Evolutionary conservation across 2,329 filamentous ascomycete species (phyloP), one percentile per base, ranked within the genome.

Genomic region (Sporothrix mexicana): DNA sequence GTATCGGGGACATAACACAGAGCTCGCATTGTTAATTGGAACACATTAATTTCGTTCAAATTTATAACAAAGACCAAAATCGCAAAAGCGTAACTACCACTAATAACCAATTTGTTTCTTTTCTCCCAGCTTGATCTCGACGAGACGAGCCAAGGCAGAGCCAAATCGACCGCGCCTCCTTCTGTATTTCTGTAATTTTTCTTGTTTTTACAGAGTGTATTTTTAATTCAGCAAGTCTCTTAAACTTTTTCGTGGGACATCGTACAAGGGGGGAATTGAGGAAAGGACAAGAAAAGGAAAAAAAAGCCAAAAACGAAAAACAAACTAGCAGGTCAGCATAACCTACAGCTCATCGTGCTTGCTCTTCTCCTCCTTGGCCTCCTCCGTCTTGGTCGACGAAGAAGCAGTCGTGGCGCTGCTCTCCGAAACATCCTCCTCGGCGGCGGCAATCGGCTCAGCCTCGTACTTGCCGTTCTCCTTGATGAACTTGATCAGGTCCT

Each of bases 391-490:
- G 77, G 85, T 81, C 55, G 70, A 23, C 7, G 74, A 25, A 20
- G 70, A 66, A 8, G 68, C 51, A 51, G 66, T 41, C 59, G 59
- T 69, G 23, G 25, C 55, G 55, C 53, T 69, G 36, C 84, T 84
- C 78, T 87, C 82, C 43, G 74, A 43, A 4, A 36, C 47, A 77
- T 86, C 79, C 20, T 82, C 84, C 80, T 91, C 86, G 78, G 88
- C 87, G 73, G 85, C 85, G 49, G 83, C 82, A 72, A 86, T 83
- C 75, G 91, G 90, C 78, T 91, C 90, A 76, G 93, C 90, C 83
- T 92, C 90, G 88, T 97, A 89, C 84, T 94, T 96, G 84, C 96
- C 96, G 83, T 96, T 97, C 87, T 98, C 94, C 84, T 93, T 91
- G 83, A 99, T 89, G 86, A 99, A 99, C 79, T 91, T 88, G 80